A percentile compares a stretch with the other conserved stretches of the same genome.
phyloP scores from a whole-genome alignment of 2,329 filamentous ascomycete genomes.

The Colletotrichum magnum region DNA sequence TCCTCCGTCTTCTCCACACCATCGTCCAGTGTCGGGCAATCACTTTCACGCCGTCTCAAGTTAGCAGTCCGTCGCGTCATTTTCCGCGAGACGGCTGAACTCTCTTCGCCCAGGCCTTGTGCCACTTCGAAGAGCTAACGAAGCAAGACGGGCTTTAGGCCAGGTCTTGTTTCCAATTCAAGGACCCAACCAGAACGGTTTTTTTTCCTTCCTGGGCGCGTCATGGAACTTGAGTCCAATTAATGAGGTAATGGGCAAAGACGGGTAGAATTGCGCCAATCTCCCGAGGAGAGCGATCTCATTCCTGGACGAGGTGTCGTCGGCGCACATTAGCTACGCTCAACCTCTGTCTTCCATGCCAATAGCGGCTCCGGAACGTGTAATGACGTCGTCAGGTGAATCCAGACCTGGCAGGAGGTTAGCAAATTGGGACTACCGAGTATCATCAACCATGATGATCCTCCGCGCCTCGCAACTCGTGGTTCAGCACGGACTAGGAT shows the following conservation, averaged over 20 bases:
- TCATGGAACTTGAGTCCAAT: neutral
- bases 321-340: neutral
- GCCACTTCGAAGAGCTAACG: slow-evolving; percentile 2
- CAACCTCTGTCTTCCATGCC: neutral
- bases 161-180: slow-evolving; percentile 13
- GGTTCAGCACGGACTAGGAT: neutral
- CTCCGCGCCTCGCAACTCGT: neutral
- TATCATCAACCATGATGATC: neutral
- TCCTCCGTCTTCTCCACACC: slow-evolving; percentile 17
- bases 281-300: slow-evolving; percentile 2
- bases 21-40: slow-evolving; percentile 22
- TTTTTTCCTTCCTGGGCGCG: neutral
- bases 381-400: slow-evolving; percentile 3
- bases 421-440: neutral
- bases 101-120: slow-evolving; percentile 13
- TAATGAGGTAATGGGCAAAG: slow-evolving; percentile 13
- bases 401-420: neutral
- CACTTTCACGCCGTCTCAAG: slow-evolving; percentile 33
- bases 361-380: neutral
- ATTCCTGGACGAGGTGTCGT: neutral
- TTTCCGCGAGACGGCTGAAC: slow-evolving; percentile 21
- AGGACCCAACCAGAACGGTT: neutral
- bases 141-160: neutral
- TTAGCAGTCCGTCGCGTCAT: slow-evolving; percentile 28
- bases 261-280: neutral